A percentile compares a stretch with the other conserved stretches of the same genome.
phyloP scores from a whole-genome alignment of 208 protist genomes.

The Leishmania gerbilli region DNA sequence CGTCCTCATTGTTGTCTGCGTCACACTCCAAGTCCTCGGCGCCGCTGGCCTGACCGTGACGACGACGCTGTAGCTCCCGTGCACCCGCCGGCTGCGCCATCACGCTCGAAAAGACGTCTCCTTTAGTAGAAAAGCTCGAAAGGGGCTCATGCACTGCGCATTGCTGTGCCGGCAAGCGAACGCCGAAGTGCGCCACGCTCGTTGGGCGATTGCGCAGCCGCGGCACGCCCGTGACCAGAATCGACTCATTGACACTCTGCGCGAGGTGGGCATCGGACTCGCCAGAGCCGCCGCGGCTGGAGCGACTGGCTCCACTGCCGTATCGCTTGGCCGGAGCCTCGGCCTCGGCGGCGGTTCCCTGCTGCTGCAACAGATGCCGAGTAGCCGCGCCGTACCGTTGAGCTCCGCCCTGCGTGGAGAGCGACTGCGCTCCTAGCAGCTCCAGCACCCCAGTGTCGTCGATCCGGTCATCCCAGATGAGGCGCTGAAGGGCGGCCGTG shows the following conservation, averaged over 20 bases:
- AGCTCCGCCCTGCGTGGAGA: constrained; percentile 32
- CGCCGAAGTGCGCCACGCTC: constrained; percentile 28
- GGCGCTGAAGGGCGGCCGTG: constrained; percentile 41
- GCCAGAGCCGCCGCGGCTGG: not conserved
- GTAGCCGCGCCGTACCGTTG: constrained; percentile 37
- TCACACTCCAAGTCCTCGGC: constrained; percentile 1
- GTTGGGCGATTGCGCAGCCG: constrained; percentile 30
- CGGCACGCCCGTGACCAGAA: not conserved
- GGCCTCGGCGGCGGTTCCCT: not conserved
- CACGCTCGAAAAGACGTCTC: constrained; percentile 39
- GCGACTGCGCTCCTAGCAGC: constrained; percentile 40
- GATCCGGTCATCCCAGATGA: constrained; percentile 50
- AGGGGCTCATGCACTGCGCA: constrained; percentile 20
- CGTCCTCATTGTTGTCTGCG: constrained; percentile 38
- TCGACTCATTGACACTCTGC: not conserved
- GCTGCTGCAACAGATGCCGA: constrained; percentile 28
- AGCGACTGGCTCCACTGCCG: not conserved
- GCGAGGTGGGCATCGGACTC: constrained; percentile 4
- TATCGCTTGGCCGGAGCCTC: not conserved
- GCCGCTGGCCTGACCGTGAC: not conserved
- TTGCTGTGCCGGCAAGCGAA: constrained; percentile 24
- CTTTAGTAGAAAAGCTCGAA: constrained; percentile 23
- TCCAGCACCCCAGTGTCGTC: constrained; percentile 59
- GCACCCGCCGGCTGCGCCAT: constrained; percentile 27
- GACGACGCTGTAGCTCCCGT: too few relatives aligned